These are phyloP conservation scores for Solanum pinnatisectum DNA, from an alignment of 257 asterid species.

Conservation along the genomic window DNA sequence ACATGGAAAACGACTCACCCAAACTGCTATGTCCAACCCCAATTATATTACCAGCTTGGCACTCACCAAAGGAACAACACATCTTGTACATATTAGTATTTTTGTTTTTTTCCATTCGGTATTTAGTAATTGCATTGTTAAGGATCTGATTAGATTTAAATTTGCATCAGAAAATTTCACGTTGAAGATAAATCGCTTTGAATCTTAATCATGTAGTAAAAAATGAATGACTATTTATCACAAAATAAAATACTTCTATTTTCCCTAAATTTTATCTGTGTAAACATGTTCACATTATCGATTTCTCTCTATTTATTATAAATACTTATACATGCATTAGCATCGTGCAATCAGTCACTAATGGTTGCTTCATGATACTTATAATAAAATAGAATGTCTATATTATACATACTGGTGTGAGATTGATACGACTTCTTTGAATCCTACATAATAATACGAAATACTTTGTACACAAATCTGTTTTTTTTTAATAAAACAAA, in stretches of 20 bases:
- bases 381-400: background rate
- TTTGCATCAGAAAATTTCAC: rapidly evolving
- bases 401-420: background rate
- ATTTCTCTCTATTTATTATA: background rate
- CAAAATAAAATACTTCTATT: background rate
- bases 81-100: background rate
- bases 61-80: background rate
- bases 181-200: background rate
- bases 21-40: background rate
- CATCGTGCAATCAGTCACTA: background rate
- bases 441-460: background rate
- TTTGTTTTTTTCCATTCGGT: background rate
- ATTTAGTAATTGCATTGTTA: background rate
- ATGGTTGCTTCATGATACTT: background rate
- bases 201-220: background rate
- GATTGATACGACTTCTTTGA: background rate
- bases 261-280: background rate
- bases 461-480: background rate
- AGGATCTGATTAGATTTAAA: background rate
- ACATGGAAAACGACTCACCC: background rate
- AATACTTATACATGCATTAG: background rate
- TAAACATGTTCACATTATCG: background rate
- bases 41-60: background rate
- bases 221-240: background rate
- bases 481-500: background rate